Base-by-base conservation (phyloP, 225 moss, liverwort and hornwort genomes). In the Takakia lepidozioides region DNA sequence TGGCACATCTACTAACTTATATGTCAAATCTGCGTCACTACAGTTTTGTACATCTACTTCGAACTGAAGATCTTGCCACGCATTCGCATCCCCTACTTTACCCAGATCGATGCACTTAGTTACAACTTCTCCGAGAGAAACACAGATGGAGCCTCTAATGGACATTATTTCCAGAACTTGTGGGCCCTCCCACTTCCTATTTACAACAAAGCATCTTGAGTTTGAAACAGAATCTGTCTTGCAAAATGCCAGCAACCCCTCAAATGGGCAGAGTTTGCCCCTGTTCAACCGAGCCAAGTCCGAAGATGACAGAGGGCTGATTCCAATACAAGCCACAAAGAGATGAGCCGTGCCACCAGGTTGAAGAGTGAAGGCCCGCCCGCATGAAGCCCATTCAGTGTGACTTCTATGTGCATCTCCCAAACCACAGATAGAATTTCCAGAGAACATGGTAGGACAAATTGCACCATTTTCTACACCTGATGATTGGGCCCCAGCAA, bases 51-150 rank as follows among this genome's bases (percentile, higher is more conserved):
- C 64, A 60, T 81, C 75, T 37, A 92, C 42, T 35, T 92, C 79
- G 63, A 92, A 92, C 19, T 87, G 73, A 29, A 92, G 66, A 76
- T 92, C 81, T 49, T 78, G 70, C 91, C 91, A 92, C 64, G 79
- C 83, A 58, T 92, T 92, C 19, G 91, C 91, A 68, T 92, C 84
- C 38, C 91, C 91, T 53, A 92, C 81, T 66, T 82, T 92, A 48
- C 91, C 91, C 10, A 92, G 73, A 54, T 92, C 78, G 30, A 92
- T 58, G 59, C 69, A 74, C 57, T 76, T 71, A 57, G 54, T 84
- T 25, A 58, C 76, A 49, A 82, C 72, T 50, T 84, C 73, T 29
- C 87, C 91, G 57, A 50, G 47, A 11, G 91, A 92, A 48, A 80
- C 51, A 69, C 91, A 92, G 38, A 82, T 61, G 29, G 71, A 82